Percentiles rank a stretch among this genome's conserved stretches.
phyloP scores from a whole-genome alignment of 495 filamentous ascomycete genomes.

The Polyplosphaeria fusca region DNA sequence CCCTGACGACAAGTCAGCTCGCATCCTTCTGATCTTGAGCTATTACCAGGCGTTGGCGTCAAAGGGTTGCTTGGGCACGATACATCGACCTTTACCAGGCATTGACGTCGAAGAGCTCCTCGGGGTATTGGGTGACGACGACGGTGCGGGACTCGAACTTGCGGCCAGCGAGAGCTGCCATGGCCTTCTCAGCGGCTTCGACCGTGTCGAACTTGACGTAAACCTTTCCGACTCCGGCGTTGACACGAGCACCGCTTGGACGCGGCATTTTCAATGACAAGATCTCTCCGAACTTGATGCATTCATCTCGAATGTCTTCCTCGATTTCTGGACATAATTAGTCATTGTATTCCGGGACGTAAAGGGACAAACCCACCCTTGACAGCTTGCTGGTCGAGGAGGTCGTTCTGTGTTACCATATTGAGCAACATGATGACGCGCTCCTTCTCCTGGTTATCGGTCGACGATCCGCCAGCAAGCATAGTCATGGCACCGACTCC shows the following conservation, averaged over 20 bases:
- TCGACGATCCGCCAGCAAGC: slow-evolving; percentile 87
- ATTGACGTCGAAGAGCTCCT: slow-evolving; percentile 78
- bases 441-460: slow-evolving; percentile 64
- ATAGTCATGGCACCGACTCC: slow-evolving; percentile 98
- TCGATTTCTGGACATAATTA: slow-evolving; percentile 69
- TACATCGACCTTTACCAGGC: no score
- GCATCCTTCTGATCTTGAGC: no score
- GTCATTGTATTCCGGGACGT: background rate
- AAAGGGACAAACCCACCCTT: slow-evolving; percentile 59
- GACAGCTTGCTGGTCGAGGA: slow-evolving; percentile 91
- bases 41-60: no score
- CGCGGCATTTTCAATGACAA: slow-evolving; percentile 86
- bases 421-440: slow-evolving; percentile 90
- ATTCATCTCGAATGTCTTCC: slow-evolving; percentile 89
- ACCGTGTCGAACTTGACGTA: slow-evolving; percentile 85
- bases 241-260: slow-evolving; percentile 73
- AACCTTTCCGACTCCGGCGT: slow-evolving; percentile 94
- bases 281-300: slow-evolving; percentile 81
- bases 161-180: slow-evolving; percentile 81
- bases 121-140: slow-evolving; percentile 91
- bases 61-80: no score
- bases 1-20: no score
- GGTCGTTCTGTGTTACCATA: slow-evolving; percentile 95
- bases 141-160: slow-evolving; percentile 96
- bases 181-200: slow-evolving; percentile 76